These are phyloP conservation scores for Macadamia integrifolia DNA, from an alignment of 164 flowering plant species.

Conservation along the genomic window DNA sequence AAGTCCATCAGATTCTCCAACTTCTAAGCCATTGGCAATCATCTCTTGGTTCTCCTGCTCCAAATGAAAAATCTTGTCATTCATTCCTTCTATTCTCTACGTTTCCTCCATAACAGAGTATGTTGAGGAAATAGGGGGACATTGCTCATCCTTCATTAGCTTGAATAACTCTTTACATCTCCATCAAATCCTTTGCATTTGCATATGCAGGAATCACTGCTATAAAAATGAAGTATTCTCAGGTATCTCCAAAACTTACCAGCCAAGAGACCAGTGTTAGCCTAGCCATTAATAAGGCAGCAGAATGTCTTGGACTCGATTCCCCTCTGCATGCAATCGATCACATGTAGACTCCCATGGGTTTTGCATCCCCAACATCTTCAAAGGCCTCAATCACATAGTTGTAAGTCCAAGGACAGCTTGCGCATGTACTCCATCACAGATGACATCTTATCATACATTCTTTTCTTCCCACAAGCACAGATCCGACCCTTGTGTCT, in stretches of 20 bases:
- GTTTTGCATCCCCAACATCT: constrained; percentile 77
- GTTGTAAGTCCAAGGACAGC: constrained; percentile 78
- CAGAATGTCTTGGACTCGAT: constrained; percentile 88
- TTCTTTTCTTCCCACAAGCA: constrained; percentile 82
- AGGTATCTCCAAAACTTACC: constrained; percentile 67
- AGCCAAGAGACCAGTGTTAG: constrained; percentile 81
- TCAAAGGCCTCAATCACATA: constrained; percentile 90
- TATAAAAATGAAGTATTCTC: constrained; percentile 73
- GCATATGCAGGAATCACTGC: constrained; percentile 85
- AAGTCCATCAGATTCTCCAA: constrained; percentile 9
- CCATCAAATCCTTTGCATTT: constrained; percentile 84
- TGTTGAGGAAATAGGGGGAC: constrained; percentile 48
- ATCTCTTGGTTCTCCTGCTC: constrained; percentile 50
- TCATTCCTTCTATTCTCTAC: constrained; percentile 74
- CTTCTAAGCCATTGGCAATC: constrained; percentile 15
- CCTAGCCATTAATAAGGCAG: constrained; percentile 84
- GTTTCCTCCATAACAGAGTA: constrained; percentile 74
- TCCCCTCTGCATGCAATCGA: constrained; percentile 88
- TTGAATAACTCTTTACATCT: constrained; percentile 83
- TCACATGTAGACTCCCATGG: constrained; percentile 88
- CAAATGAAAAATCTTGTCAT: constrained; percentile 67
- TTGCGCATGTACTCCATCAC: constrained; percentile 98
- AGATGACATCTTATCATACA: constrained; percentile 96
- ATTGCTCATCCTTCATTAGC: constrained; percentile 73
- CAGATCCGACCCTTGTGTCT: constrained; percentile 86